Evolutionary conservation across 306 rosid species (phyloP).

Genomic region (Citrullus mucosospermus): DNA sequence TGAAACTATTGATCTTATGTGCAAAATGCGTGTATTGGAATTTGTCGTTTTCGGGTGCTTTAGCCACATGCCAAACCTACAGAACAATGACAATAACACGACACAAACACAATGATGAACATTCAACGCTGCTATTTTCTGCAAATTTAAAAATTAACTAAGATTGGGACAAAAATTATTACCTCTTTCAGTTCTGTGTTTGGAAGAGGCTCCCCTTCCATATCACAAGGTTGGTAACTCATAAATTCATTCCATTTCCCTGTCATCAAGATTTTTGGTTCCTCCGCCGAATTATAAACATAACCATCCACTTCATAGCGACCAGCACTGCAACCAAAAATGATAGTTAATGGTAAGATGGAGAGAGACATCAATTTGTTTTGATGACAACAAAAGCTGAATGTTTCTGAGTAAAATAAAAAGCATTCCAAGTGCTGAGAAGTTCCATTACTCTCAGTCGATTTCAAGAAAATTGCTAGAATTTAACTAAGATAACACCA

Average conservation of each 20-base stretch:
- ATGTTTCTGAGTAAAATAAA: neutral
- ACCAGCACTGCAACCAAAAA: conserved; percentile 47
- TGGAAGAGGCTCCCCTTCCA: conserved; percentile 85
- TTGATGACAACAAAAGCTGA: neutral
- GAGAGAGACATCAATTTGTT: neutral
- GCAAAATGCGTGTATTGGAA: conserved; percentile 84
- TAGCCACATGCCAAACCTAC: conserved; percentile 92
- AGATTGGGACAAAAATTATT: neutral
- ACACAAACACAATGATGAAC: neutral
- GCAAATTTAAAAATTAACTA: too few species aligned
- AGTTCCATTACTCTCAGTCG: neutral
- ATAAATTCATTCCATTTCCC: conserved; percentile 90
- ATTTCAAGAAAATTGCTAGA: neutral
- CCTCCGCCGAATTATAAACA: conserved; percentile 62
- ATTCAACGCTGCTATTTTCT: too few species aligned
- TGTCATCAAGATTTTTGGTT: conserved; percentile 81
- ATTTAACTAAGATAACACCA: neutral
- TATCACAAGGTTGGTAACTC: conserved; percentile 76
- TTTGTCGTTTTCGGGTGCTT: conserved; percentile 53
- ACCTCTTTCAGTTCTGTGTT: conserved; percentile 83
- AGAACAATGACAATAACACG: neutral
- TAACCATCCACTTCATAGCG: conserved; percentile 97
- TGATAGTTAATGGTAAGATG: neutral
- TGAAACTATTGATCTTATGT: conserved; percentile 75
- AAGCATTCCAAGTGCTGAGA: neutral